Evolutionary conservation across 1,284 basidiomycete genomes (phyloP), one percentile per base, ranked within the genome.

Genomic region (Trichosporon ovoides): DNA sequence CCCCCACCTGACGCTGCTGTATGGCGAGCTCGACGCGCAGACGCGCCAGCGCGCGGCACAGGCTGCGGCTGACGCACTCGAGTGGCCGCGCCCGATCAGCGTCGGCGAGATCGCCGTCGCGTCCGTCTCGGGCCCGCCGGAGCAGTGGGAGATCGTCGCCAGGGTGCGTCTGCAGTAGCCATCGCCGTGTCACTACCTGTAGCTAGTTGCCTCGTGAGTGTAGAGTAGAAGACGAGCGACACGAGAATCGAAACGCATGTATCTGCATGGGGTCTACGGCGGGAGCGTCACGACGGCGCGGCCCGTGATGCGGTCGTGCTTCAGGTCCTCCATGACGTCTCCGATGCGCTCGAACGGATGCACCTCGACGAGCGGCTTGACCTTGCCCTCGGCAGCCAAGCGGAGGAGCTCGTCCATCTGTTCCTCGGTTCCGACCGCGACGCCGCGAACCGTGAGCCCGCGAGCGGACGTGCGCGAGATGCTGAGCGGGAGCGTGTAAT

Each of bases 341-440:
- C 52, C 52, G n/a, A 53, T 43, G 1, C 9, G 36, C 11, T 53
- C 52, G 33, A 53, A 40, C 11, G 38, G 37, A 4, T 40, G 37
- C n/a, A 53, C 52, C 37, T 53, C 52, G 20, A 53, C 28, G 12
- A 35, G 28, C 3, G 52, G 11, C 24, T 35, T 53, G 16, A 53
- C 37, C 10, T 14, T 28, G 0, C 52, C 52, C n/a, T 31, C 14
- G 9, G 37, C 52, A 6, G 37, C 52, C 3, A 53, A 37, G 9
- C 4, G 22, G 9, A 53, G 38, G 3, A 53, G 52, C 19, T 38
- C 52, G 28, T 53, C 52, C 52, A 53, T 53, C 28, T 53, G n/a
- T 22, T 18, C 28, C n/a, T 53, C 52, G 0, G 52, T 53, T 3
- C 52, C 52, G 18, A 53, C 52, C 2, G 52, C 35, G 2, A 53